Conservation (phyloP, 176 grass and related monocot genomes). For the Avena atlantica region DNA sequence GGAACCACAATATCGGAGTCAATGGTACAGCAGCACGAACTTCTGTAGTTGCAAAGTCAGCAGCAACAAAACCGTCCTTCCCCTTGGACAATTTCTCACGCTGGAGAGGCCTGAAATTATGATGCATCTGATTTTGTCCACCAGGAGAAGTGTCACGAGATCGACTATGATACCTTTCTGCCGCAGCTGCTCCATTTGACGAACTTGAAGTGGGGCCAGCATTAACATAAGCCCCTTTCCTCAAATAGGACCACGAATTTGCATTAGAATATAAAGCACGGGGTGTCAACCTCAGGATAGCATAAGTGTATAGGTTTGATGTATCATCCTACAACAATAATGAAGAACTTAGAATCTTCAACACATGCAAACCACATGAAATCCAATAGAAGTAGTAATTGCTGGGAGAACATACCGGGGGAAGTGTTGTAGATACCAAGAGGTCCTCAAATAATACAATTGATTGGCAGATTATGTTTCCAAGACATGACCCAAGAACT, state of each 20-base stretch:
- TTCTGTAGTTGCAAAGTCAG: constrained; percentile 62
- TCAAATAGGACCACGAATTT: constrained; percentile 93
- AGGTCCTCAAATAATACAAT: constrained; percentile 95
- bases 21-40: constrained; percentile 47
- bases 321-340: constrained; percentile 79
- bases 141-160: constrained; percentile 74
- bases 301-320: constrained; percentile 77
- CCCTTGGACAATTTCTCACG: constrained; percentile 84
- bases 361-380: constrained; percentile 40
- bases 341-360: constrained; percentile 20
- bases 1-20: constrained; percentile 77
- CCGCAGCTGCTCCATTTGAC: constrained; percentile 53
- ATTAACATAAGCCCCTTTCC: constrained; percentile 73
- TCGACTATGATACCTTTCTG: constrained; percentile 68
- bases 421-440: constrained; percentile 83
- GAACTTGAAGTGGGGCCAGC: constrained; percentile 54
- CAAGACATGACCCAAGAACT: constrained; percentile 76
- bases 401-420: constrained; percentile 62
- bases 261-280: constrained; percentile 78
- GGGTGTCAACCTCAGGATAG: constrained; percentile 84
- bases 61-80: constrained; percentile 86
- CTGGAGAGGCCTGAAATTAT: constrained; percentile 77
- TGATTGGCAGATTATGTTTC: constrained; percentile 65
- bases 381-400: constrained; percentile 22
- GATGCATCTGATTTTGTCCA: constrained; percentile 65